Evolutionary conservation across 371 early-diverging fungal genomes (phyloP), one percentile per base, ranked within the genome.

Genomic region (Mucor racemosus): DNA sequence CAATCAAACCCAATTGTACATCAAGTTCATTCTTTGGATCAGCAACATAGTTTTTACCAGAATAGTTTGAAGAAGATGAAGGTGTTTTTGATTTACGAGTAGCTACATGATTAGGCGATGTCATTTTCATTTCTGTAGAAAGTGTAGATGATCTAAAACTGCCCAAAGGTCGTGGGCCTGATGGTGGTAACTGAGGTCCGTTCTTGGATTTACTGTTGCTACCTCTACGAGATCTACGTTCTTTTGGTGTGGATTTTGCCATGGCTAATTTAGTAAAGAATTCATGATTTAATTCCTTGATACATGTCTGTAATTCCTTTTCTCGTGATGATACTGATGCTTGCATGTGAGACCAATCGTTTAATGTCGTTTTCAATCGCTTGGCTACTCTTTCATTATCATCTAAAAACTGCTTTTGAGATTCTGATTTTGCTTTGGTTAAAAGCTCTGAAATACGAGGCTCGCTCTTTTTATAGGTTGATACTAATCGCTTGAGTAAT

Each of bases 1-100:
- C 86, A 40, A 91, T 86, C 17, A 74, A 67, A 5, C 89, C 92
- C 1, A 82, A 56, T 38, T 76, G 78, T 31, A 76, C 74, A 62
- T 82, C 82, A 35, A 82, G 50, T 33, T 82, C 82, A 46, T 74
- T 82, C 35, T 79, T 79, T 7, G 82, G 82, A 68, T 82, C 82
- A 5, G 80, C 64, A 7, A 82, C 71, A 41, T 82, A 82, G 33
- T 46, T 62, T 40, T 64, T 34, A 7, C 36, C 31, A 1, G 34
- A 33, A 17, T 58, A 53, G 31, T 38, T 50, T 0, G 40, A 34
- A 13, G 69, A 48, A 4, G 31, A 19, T 0, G 19, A 56, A 10
- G 73, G 69, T 0, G 72, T 60, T 17, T 62, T 61, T 11, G 71
- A 36, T 38, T 55, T 59, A 1, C 72, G 64, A 2, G 17, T 41